Evolutionary conservation across 1,284 basidiomycete species (phyloP), one percentile per base, ranked within the genome.

Genomic region (Ganoderma multipileum): DNA sequence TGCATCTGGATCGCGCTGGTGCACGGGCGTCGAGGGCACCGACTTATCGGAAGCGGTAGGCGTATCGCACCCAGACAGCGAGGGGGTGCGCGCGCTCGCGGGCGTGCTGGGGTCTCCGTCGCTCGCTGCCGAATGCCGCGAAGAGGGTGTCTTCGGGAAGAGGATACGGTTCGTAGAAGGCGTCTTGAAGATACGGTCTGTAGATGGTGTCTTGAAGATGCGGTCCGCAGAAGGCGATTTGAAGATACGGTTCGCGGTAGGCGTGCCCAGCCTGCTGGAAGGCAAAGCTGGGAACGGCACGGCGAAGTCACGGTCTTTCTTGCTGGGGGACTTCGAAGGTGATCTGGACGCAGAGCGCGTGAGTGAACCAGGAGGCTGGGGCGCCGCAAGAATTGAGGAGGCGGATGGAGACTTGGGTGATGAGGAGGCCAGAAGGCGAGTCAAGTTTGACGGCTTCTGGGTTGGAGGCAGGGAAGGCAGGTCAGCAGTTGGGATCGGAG

Each of bases 381-480:
- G 86, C 54, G 82, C 67, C 77, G 81, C 69, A 70, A 81, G 76
- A 59, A 80, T 80, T 82, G 83, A 72, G 79, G 81, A 65, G 79
- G 85, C 69, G 80, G 81, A 67, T 14, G 81, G 76, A 76, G 81
- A 71, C 75, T 91, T 92, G 36, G 92, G 91, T 64, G 92, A 93
- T 20, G 88, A 84, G 61, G 91, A 90, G 28, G 90, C 90, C 65
- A 94, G 84, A 20, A 86, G 85, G 26, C 87, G 87, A 8, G 92
- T 93, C 58, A 94, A 82, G 54, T 87, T 84, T 36, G 92, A 92
- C 16, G 88, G 81, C 76, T 91, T 91, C n/a, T 80, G 74, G 3
- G 82, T 69, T 23, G 79, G 73, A 44, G 82, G 78, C 44, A 94
- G 83, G 61, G 83, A 79, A 63, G 93, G 92, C 9, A 94, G 80